Evolutionary conservation across 371 early-diverging fungal genomes (phyloP).

Genomic region (Blastocladiella emersonii): DNA sequence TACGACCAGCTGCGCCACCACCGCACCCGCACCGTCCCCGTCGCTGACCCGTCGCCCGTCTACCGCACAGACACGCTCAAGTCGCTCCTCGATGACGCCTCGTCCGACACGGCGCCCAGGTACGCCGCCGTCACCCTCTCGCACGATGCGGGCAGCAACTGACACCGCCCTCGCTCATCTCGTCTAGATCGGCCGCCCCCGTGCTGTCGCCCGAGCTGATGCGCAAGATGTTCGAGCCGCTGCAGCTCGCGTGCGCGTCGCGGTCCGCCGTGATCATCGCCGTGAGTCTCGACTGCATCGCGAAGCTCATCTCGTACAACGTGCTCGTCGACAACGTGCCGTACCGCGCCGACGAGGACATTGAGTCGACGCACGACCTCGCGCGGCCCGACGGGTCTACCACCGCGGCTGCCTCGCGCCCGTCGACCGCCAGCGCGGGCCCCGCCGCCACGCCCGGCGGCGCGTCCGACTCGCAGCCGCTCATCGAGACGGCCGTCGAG

Average conservation of each 20-base stretch:
- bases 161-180: no score
- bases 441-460: conserved; percentile 17
- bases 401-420: no score
- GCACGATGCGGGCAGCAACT: no score
- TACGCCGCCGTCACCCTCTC: not conserved
- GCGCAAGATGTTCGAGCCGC: conserved; percentile 31
- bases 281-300: conserved; percentile 49
- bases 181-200: no score
- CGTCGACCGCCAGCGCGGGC: conserved; percentile 17
- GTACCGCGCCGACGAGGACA: not conserved
- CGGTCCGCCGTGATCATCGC: conserved; percentile 36
- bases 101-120: not conserved
- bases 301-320: conserved; percentile 58
- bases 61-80: not conserved
- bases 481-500: conserved; percentile 40
- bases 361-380: conserved; percentile 2
- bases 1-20: no score
- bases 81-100: not conserved
- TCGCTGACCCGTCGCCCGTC: no score
- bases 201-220: not conserved
- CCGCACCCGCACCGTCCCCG: not conserved
- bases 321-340: conserved; percentile 27
- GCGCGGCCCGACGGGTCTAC: no score
- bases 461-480: conserved; percentile 16
- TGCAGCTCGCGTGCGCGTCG: conserved; percentile 42